Base-by-base conservation (phyloP, 2,329 filamentous ascomycete genomes). In the Sporothrix brasiliensis region DNA sequence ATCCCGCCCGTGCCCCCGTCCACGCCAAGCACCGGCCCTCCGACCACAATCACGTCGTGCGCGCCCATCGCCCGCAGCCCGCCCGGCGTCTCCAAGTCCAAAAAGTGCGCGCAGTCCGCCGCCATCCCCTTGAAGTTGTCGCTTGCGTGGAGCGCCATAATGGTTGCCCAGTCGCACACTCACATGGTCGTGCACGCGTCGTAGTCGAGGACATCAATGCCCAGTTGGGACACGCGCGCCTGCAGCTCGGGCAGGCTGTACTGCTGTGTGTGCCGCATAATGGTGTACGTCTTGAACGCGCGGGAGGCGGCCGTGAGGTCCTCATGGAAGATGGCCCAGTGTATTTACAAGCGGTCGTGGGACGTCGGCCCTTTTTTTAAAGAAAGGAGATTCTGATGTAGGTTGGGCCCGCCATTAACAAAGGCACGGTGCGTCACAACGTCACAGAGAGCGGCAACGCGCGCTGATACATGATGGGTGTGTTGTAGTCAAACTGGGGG, bases 331-430 rank as follows among this genome's bases (percentile, higher is more conserved):
- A 27, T 58, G 7, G 65, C 69, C 52, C 54, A 70, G 63, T 70
- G 69, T 47, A 63, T 47, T n/a, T 60, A 67, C n/a, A 70, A 70
- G 50, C 68, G 69, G 39, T 68, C 69, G 54, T 67, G 63, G 0
- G 69, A 70, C 63, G 49, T 68, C 65, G 24, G 69, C 7, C 9
- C 53, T 54, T 47, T 70, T 70, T 21, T 49, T 44, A 44, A 70
- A 70, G 47, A 68, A 68, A 54, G 14, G 69, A 70, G 24, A 70
- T 34, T 66, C 68, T 70, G 14, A 70, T 50, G 16, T 65, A 70
- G n/a, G 65, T 65, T 70, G 21, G 7, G 27, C 3, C 4, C 1
- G 2, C 21, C 21, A 50, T n/a, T 16, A 14, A 13, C 4, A 27
- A 7, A 24, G 13, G 19, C 4, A 54, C 14, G 30, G n/a, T 30